Conservation (phyloP, 2,329 filamentous ascomycete species). For the Calycina herbarum region DNA sequence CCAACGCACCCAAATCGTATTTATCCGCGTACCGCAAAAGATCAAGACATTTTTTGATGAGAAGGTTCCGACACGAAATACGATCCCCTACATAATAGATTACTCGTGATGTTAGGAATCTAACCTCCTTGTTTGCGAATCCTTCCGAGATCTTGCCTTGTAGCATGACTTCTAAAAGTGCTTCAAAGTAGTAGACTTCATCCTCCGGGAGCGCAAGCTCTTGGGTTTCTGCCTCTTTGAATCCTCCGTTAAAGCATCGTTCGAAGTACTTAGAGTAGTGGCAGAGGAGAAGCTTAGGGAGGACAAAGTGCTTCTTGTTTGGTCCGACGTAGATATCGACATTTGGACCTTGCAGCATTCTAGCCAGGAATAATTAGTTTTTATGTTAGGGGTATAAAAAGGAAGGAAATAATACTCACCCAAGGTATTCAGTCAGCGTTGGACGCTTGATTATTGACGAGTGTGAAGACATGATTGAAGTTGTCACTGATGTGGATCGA, state of each 20-base stretch:
- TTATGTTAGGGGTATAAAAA: not conserved
- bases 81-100: not conserved
- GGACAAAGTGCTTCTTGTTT: conserved; percentile 16
- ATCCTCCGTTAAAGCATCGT: conserved; percentile 19
- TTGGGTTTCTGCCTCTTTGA: conserved; percentile 17
- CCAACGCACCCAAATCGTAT: conserved; percentile 8
- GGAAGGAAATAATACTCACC: not conserved
- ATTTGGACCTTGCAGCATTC: not conserved
- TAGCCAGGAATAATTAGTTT: not conserved
- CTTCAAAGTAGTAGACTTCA: conserved; percentile 16
- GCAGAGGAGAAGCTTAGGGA: conserved; percentile 22
- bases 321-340: conserved; percentile 22
- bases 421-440: not conserved
- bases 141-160: not conserved
- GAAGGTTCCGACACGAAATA: not conserved
- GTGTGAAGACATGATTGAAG: not conserved
- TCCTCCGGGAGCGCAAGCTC: conserved; percentile 19
- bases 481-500: not conserved
- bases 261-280: conserved; percentile 24
- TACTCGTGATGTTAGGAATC: not conserved
- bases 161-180: conserved; percentile 18
- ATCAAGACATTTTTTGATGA: conserved; percentile 10
- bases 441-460: not conserved
- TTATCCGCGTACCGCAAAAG: conserved; percentile 16
- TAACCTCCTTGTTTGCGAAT: not conserved